phyloP scores from a whole-genome alignment of 148 eudicot genomes.

The Chenopodium suecicum region DNA sequence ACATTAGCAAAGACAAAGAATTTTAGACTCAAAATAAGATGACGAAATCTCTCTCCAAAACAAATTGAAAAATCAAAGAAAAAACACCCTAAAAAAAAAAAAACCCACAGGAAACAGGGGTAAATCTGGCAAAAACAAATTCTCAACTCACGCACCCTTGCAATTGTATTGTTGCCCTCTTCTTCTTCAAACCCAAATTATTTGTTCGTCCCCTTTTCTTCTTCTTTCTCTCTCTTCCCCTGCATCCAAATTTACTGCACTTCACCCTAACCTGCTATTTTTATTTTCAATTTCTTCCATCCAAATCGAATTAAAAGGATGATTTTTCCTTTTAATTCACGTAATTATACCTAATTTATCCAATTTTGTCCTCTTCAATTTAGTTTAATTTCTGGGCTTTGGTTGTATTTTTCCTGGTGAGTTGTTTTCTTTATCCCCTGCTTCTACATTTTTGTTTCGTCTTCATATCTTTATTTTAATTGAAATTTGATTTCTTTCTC shows the following conservation, averaged over 20 bases:
- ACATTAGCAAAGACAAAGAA: too few species aligned
- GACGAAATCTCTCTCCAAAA: too few species aligned
- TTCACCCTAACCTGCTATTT: background rate
- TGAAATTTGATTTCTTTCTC: background rate
- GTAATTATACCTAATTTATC: background rate
- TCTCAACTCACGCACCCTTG: too few species aligned
- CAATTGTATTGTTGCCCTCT: background rate
- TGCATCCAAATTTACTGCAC: slow-evolving; percentile 2
- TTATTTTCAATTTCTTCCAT: background rate
- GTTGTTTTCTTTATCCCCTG: background rate
- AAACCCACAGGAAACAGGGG: background rate
- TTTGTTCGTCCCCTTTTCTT: background rate
- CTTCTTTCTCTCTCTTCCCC: slow-evolving; percentile 4
- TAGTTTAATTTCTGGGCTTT: slow-evolving; percentile 5
- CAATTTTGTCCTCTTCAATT: background rate
- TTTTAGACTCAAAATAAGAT: too few species aligned
- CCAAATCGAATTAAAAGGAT: background rate
- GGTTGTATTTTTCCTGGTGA: background rate
- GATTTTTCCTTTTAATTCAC: background rate
- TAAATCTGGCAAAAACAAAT: background rate
- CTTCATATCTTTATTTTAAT: background rate
- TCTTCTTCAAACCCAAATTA: background rate
- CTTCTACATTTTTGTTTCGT: background rate
- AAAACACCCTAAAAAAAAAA: background rate
- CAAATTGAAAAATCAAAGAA: background rate